Evolutionary conservation across 176 grass and related monocot genomes (phyloP).

Genomic region (Bromus sterilis): DNA sequence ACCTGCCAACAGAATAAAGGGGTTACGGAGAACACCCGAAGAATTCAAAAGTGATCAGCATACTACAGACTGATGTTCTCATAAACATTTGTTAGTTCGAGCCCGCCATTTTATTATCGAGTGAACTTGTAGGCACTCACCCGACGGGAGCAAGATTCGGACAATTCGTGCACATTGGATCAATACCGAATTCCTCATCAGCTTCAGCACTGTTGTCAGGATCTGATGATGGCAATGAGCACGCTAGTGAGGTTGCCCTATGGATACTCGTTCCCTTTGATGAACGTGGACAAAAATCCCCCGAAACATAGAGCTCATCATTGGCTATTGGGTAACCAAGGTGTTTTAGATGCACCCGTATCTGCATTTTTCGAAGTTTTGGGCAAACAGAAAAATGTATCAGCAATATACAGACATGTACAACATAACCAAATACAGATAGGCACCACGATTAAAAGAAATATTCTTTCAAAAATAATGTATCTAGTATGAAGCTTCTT

Average conservation of each 20-base stretch:
- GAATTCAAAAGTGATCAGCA: not conserved
- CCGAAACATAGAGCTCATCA: constrained; percentile 69
- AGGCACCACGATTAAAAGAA: not conserved
- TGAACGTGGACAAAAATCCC: constrained; percentile 44
- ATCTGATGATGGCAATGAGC: constrained; percentile 7
- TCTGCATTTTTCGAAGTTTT: constrained; percentile 42
- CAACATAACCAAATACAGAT: not conserved
- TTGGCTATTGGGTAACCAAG: constrained; percentile 89
- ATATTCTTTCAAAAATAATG: not conserved
- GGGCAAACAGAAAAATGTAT: not conserved
- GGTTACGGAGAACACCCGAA: not conserved
- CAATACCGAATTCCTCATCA: constrained; percentile 36
- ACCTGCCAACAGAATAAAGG: constrained; percentile 44
- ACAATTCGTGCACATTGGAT: constrained; percentile 89
- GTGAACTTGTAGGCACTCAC: constrained; percentile 28
- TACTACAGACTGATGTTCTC: not conserved
- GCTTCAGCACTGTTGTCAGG: not conserved
- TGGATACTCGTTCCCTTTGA: constrained; percentile 34
- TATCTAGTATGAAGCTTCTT: not conserved
- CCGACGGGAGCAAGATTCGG: constrained; percentile 81
- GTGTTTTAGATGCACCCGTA: constrained; percentile 91
- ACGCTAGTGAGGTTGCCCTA: constrained; percentile 3
- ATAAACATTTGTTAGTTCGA: not conserved
- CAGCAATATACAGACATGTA: constrained; percentile 11
- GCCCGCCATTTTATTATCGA: not conserved